Conservation (phyloP, 176 grass and related monocot genomes). For the Phoenix roebelenii region DNA sequence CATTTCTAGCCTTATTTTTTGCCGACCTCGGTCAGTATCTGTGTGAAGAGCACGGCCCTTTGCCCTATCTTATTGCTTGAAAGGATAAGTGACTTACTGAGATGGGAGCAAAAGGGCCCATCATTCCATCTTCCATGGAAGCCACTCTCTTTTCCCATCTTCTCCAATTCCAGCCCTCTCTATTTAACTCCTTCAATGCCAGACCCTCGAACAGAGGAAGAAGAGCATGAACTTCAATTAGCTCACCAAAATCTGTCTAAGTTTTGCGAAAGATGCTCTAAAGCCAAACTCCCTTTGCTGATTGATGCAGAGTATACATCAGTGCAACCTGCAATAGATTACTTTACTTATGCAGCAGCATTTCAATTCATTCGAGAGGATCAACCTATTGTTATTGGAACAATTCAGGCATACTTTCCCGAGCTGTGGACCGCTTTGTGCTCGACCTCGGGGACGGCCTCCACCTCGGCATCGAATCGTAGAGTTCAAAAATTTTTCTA, state of each 20-base stretch:
- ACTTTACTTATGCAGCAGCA: conserved; percentile 64
- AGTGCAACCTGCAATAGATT: conserved; percentile 85
- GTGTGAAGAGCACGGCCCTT: conserved; percentile 88
- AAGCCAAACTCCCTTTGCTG: conserved; percentile 50
- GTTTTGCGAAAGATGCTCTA: conserved; percentile 44
- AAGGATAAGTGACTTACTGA: conserved; percentile 63
- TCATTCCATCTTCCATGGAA: conserved; percentile 66
- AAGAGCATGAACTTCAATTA: conserved; percentile 43
- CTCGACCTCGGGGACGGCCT: no score
- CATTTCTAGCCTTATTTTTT: no score
- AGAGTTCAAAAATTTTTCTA: no score
- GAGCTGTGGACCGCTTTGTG: no score
- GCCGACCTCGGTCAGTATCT: conserved; percentile 44
- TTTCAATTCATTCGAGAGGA: conserved; percentile 36
- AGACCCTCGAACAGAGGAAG: conserved; percentile 33
- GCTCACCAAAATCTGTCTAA: conserved; percentile 45
- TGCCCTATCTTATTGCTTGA: conserved; percentile 75
- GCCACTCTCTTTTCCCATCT: conserved; percentile 43
- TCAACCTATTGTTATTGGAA: conserved; percentile 48
- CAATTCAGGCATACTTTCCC: conserved; percentile 68
- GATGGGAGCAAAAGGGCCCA: conserved; percentile 74
- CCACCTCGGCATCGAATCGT: no score
- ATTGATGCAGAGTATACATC: conserved; percentile 86
- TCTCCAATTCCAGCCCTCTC: conserved; percentile 54
- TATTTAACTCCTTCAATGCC: conserved; percentile 52